Percentiles rank a stretch among this genome's conserved stretches.
These are phyloP conservation scores for Chaetoceros tenuissimus DNA, from an alignment of 108 stramenopile genomes.

Conservation along the genomic window DNA sequence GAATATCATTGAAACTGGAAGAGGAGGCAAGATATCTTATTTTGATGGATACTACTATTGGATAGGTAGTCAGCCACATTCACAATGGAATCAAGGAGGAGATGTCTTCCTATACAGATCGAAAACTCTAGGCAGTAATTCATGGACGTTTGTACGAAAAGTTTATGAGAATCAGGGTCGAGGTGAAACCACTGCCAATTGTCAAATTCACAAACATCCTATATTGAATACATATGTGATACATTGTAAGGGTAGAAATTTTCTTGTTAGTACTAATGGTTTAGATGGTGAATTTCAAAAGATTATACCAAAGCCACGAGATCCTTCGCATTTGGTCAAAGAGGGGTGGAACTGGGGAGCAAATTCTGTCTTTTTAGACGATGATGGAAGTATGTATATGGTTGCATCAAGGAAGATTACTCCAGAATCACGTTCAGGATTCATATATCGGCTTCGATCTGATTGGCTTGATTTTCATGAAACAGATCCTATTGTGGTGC, in stretches of 20 bases:
- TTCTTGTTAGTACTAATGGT: not conserved
- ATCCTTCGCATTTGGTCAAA: not conserved
- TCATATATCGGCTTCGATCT: not conserved
- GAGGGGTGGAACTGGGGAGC: not conserved
- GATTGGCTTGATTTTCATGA: not conserved
- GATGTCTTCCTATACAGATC: not conserved
- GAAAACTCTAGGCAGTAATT: not conserved
- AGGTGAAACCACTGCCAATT: not conserved
- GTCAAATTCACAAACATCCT: not conserved
- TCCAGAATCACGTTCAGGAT: not conserved
- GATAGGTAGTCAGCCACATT: too few relatives aligned
- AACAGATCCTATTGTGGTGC: not conserved
- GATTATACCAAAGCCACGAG: not conserved
- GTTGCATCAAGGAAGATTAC: too few relatives aligned
- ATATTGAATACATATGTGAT: not conserved
- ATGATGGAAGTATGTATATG: not conserved
- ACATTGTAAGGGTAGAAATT: not conserved
- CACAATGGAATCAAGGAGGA: not conserved
- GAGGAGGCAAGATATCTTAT: too few relatives aligned
- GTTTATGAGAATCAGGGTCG: not conserved
- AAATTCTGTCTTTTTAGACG: not conserved
- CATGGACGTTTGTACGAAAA: not conserved
- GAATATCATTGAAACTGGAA: too few relatives aligned
- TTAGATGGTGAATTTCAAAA: not conserved
- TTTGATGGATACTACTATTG: too few relatives aligned